Evolutionary conservation across 768 basidiomycete genomes (phyloP).

Genomic region (Suillus fuscotomentosus): DNA sequence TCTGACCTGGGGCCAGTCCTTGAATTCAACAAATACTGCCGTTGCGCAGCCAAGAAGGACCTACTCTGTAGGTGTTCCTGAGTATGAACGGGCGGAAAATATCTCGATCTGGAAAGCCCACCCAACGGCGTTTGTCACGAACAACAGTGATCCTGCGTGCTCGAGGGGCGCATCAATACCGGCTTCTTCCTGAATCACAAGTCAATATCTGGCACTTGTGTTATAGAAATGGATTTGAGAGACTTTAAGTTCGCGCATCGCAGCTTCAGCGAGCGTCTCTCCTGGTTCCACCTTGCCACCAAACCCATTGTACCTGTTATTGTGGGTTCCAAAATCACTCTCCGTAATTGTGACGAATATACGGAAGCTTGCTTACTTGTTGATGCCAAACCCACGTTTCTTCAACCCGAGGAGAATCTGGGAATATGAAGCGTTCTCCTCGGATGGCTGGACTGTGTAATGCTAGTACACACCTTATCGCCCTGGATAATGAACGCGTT

Average conservation of each 20-base stretch:
- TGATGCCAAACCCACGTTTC: slow-evolving; percentile 73
- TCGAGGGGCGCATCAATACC: slow-evolving; percentile 66
- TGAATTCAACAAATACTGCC: not conserved
- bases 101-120: slow-evolving; percentile 73
- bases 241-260: slow-evolving; percentile 71
- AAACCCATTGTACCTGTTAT: slow-evolving; percentile 80
- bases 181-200: slow-evolving; percentile 68
- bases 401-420: slow-evolving; percentile 77
- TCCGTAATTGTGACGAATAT: not conserved
- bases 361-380: slow-evolving; percentile 39
- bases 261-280: slow-evolving; percentile 69
- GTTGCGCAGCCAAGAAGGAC: slow-evolving; percentile 19
- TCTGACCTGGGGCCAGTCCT: slow-evolving; percentile 56
- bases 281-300: slow-evolving; percentile 82
- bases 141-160: slow-evolving; percentile 65
- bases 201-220: not conserved
- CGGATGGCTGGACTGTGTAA: not conserved
- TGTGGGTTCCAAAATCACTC: not conserved
- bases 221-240: not conserved
- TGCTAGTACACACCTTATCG: slow-evolving; percentile 37
- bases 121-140: slow-evolving; percentile 51
- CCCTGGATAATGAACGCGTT: slow-evolving; percentile 66
- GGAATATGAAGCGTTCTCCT: slow-evolving; percentile 37
- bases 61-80: slow-evolving; percentile 66
- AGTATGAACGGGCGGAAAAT: slow-evolving; percentile 61